Percentiles rank a stretch among this genome's conserved stretches.
Evolutionary conservation across 495 filamentous ascomycete genomes (phyloP).

Genomic region (Lentithecium fluviatile): DNA sequence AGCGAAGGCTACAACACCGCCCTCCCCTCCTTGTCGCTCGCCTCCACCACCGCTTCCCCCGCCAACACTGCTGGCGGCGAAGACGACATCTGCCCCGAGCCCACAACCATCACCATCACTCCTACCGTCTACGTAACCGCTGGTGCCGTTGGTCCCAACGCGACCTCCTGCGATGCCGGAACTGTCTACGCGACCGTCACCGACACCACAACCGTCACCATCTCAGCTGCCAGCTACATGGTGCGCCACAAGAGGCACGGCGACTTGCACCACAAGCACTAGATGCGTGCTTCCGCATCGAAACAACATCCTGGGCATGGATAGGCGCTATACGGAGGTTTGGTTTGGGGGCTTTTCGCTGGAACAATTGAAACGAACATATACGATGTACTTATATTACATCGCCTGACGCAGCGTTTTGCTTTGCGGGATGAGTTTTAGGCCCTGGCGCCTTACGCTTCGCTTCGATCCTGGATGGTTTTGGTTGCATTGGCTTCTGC

Average conservation of each 20-base stretch:
- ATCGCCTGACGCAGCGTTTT: too few species aligned
- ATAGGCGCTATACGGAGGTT: too few species aligned
- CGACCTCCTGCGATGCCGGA: conserved; percentile 2
- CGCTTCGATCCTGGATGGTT: too few species aligned
- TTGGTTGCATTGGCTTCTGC: too few species aligned
- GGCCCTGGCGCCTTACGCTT: too few species aligned
- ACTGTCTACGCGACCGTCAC: conserved; percentile 23
- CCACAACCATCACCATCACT: conserved; percentile 24
- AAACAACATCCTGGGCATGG: too few species aligned
- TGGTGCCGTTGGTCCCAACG: not conserved
- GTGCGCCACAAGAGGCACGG: conserved; percentile 21
- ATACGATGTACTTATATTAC: too few species aligned
- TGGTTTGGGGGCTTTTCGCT: too few species aligned
- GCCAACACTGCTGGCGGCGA: not conserved
- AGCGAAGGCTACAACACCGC: not conserved
- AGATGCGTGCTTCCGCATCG: not conserved
- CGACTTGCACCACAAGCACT: conserved; percentile 21
- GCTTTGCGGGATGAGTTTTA: too few species aligned
- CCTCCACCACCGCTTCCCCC: conserved; percentile 4
- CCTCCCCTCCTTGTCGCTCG: not conserved
- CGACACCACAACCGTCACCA: conserved; percentile 24
- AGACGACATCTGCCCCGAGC: conserved; percentile 3
- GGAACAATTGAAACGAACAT: too few species aligned
- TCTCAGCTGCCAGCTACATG: conserved; percentile 26
- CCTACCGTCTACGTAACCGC: conserved; percentile 28